A percentile compares a stretch with the other conserved stretches of the same genome.
phyloP scores from a whole-genome alignment of 345 rosid species.

The Reutealis trisperma region DNA sequence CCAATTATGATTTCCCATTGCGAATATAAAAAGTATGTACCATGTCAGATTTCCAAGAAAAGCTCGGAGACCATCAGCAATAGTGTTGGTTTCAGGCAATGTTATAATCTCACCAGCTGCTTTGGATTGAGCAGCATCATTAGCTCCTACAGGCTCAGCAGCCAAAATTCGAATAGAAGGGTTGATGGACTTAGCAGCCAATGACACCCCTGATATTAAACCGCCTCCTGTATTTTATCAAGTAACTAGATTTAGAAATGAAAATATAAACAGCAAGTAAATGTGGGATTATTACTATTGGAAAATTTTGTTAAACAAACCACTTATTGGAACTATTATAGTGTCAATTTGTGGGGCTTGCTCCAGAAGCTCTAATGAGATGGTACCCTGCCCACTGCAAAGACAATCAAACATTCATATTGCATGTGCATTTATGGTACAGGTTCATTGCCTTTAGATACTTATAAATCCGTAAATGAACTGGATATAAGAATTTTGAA shows the following conservation, averaged over 20 bases:
- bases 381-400: constrained; percentile 87
- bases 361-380: constrained; percentile 82
- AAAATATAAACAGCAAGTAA: neutral
- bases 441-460: neutral
- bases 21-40: constrained; percentile 34
- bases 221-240: constrained; percentile 66
- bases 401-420: constrained; percentile 12
- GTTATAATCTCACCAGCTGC: constrained; percentile 65
- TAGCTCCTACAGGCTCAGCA: constrained; percentile 89
- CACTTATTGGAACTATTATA: constrained; percentile 84
- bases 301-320: constrained; percentile 33
- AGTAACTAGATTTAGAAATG: neutral
- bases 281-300: neutral
- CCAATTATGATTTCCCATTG: neutral
- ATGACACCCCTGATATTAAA: constrained; percentile 84
- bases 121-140: constrained; percentile 93
- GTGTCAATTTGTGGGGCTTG: constrained; percentile 66
- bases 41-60: constrained; percentile 80
- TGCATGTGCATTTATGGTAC: constrained; percentile 1
- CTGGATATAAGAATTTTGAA: neutral
- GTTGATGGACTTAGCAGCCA: constrained; percentile 88
- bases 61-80: constrained; percentile 92
- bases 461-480: neutral
- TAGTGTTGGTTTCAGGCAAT: constrained; percentile 63
- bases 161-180: constrained; percentile 75